Evolutionary conservation across 106 monocot species (phyloP).

Genomic region (Phalaenopsis equestris): DNA sequence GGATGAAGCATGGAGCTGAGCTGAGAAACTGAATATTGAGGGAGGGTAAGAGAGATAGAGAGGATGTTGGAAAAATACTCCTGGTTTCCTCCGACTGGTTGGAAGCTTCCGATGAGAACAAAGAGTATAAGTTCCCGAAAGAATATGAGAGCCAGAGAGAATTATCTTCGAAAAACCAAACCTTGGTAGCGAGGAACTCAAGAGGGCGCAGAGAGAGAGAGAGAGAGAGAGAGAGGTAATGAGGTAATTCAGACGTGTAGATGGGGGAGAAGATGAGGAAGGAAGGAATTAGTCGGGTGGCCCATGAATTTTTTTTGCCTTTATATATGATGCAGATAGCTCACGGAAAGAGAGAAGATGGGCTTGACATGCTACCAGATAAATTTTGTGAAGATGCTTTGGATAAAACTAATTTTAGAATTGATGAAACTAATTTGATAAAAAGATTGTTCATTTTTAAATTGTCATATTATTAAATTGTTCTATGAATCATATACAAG

Average conservation of each 20-base stretch:
- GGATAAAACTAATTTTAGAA: no score
- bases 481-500: no score
- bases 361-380: no score
- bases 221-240: neutral
- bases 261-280: neutral
- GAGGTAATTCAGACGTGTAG: neutral
- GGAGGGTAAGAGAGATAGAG: neutral
- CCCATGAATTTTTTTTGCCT: constrained; percentile 31
- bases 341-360: constrained; percentile 7
- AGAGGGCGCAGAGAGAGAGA: neutral
- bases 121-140: neutral
- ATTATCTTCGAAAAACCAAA: no score
- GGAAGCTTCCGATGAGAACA: neutral
- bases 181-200: neutral
- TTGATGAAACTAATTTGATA: no score
- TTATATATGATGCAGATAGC: constrained; percentile 15
- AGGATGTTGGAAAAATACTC: no score
- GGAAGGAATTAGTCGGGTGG: constrained; percentile 6
- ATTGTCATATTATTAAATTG: no score
- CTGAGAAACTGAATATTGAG: neutral
- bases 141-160: constrained; percentile 1
- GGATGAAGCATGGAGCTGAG: neutral
- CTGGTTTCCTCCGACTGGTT: no score
- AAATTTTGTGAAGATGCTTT: no score
- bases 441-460: no score